Percentiles rank a stretch among this genome's conserved stretches.
Conservation (phyloP, 768 basidiomycete species). For the Russula sp. region DNA sequence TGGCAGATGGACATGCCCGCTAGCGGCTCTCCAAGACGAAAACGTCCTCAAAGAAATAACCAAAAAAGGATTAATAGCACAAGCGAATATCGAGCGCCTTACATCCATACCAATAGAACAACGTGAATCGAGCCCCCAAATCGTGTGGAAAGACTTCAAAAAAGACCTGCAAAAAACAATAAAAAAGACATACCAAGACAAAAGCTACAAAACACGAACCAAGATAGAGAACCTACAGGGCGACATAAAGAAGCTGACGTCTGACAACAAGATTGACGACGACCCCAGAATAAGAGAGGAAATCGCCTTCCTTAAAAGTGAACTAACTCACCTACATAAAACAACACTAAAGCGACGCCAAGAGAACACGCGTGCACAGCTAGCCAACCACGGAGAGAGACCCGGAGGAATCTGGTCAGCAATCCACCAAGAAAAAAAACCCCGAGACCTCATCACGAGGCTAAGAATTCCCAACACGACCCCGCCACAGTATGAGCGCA, state of each 20-base stretch:
- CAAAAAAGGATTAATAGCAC: neutral
- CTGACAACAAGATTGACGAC: too few species aligned
- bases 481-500: neutral
- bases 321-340: slow-evolving; percentile 10
- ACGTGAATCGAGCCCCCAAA: neutral
- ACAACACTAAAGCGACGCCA: too few species aligned
- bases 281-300: neutral
- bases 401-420: neutral
- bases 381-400: neutral
- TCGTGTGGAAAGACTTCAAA: neutral
- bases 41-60: neutral
- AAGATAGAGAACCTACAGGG: too few species aligned
- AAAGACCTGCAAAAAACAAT: neutral
- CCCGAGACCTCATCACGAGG: neutral
- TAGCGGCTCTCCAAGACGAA: neutral
- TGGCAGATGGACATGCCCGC: slow-evolving; percentile 1
- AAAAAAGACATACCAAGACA: neutral
- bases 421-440: neutral
- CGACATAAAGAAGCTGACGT: too few species aligned
- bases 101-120: too few species aligned
- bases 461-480: neutral
- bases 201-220: neutral
- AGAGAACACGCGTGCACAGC: neutral
- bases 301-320: neutral
- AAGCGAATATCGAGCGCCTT: rapidly evolving